Evolutionary conservation across 108 stramenopile species (phyloP).

Genomic region (Nitzschia palea): DNA sequence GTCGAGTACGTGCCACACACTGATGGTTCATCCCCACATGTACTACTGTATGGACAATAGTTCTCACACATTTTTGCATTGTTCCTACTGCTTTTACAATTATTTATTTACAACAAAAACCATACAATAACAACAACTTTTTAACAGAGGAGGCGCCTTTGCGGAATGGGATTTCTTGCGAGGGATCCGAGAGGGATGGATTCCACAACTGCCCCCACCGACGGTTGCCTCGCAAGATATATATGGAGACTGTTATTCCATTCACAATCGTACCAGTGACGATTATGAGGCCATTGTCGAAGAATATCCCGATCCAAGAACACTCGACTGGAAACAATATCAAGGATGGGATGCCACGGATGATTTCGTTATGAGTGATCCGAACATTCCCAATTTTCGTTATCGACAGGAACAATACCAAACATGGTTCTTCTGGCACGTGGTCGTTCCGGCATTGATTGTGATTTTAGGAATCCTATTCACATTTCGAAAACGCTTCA

Average conservation of each 20-base stretch:
- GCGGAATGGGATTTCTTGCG: conserved; percentile 80
- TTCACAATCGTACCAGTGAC: conserved; percentile 45
- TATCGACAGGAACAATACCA: neutral
- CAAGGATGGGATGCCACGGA: conserved; percentile 40
- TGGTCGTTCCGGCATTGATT: conserved; percentile 15
- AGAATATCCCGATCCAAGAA: conserved; percentile 54
- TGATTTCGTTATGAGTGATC: conserved; percentile 37
- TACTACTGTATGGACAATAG: neutral
- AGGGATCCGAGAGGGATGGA: conserved; percentile 72
- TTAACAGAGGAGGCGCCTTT: conserved; percentile 48
- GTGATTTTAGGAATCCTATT: conserved; percentile 4
- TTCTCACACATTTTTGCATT: neutral
- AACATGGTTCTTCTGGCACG: neutral
- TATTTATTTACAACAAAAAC: no score
- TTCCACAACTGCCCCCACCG: conserved; percentile 40
- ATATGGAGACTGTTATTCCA: conserved; percentile 58
- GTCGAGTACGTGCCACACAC: conserved; percentile 58
- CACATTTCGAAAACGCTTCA: neutral
- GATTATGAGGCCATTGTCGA: conserved; percentile 48
- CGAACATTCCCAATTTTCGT: conserved; percentile 14
- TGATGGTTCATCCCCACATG: neutral
- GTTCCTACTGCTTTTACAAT: neutral
- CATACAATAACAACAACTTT: neutral
- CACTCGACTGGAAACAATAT: conserved; percentile 29
- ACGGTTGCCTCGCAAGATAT: conserved; percentile 30